A percentile compares a stretch with the other conserved stretches of the same genome.
These are phyloP conservation scores for Phytophthora quininea DNA, from an alignment of 352 stramenopile species.

Conservation along the genomic window DNA sequence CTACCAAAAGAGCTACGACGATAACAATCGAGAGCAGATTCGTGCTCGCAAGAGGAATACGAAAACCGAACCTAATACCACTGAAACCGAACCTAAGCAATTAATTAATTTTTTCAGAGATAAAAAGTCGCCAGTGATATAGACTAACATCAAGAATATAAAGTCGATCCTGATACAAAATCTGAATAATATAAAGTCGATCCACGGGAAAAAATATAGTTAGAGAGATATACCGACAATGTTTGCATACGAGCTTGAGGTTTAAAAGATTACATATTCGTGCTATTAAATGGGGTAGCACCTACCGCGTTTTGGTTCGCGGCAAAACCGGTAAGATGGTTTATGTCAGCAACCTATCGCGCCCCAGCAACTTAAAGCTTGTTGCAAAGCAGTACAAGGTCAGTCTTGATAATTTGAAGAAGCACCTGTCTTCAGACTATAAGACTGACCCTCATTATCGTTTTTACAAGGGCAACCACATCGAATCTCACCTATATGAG, in stretches of 20 bases:
- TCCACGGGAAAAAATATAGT: slow-evolving; percentile 1
- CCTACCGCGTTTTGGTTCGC: not conserved
- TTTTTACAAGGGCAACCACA: slow-evolving; percentile 12
- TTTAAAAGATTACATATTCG: not conserved
- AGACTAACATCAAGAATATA: slow-evolving; percentile 6
- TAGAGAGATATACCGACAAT: slow-evolving; percentile 1
- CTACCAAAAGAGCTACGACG: not conserved
- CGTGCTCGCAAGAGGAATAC: not conserved
- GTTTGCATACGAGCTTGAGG: slow-evolving; percentile 5
- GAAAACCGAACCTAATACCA: slow-evolving; percentile 1
- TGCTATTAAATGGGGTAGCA: too few relatives aligned
- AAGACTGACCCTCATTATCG: slow-evolving; percentile 13
- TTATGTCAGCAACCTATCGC: slow-evolving; percentile 11
- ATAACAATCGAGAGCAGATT: slow-evolving; percentile 1
- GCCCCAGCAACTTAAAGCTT: slow-evolving; percentile 2
- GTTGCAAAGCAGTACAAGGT: slow-evolving; percentile 15
- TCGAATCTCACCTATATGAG: not conserved
- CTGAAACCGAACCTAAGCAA: slow-evolving; percentile 3
- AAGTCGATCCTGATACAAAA: slow-evolving; percentile 9
- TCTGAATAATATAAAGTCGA: slow-evolving; percentile 12
- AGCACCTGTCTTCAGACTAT: slow-evolving; percentile 11
- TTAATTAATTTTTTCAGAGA: slow-evolving; percentile 16
- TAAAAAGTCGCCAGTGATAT: slow-evolving; percentile 2
- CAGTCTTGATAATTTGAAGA: slow-evolving; percentile 7
- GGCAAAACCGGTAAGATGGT: slow-evolving; percentile 11